Evolutionary conservation across 305 asterid genomes (phyloP).

Genomic region (Withania somnifera): DNA sequence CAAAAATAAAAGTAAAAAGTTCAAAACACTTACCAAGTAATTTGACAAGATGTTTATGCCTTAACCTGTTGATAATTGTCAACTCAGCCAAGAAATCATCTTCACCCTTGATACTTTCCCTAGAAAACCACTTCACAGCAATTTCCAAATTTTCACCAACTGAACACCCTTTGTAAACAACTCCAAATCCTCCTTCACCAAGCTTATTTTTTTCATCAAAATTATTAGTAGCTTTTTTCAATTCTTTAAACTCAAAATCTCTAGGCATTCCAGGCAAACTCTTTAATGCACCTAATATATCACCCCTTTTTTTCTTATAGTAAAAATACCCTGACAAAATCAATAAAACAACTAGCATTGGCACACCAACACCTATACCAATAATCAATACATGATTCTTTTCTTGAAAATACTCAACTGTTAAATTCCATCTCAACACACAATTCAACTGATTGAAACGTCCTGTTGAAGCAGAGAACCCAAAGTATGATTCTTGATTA

Average conservation of each 20-base stretch:
- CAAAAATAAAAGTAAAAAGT: background rate
- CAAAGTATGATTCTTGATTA: slow-evolving; percentile 15
- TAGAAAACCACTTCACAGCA: slow-evolving; percentile 24
- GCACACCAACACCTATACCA: slow-evolving; percentile 5
- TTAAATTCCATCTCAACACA: slow-evolving; percentile 22
- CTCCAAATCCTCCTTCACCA: slow-evolving; percentile 28
- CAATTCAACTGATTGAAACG: slow-evolving; percentile 5
- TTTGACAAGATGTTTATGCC: slow-evolving; percentile 27
- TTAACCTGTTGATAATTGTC: slow-evolving; percentile 22
- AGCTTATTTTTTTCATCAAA: slow-evolving; percentile 25
- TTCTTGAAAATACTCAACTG: slow-evolving; percentile 18
- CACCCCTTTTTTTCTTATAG: background rate
- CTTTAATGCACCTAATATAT: slow-evolving; percentile 9
- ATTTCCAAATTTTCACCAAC: slow-evolving; percentile 5
- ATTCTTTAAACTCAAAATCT: slow-evolving; percentile 13
- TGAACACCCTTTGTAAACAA: slow-evolving; percentile 17
- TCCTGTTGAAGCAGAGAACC: slow-evolving; percentile 26
- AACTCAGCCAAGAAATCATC: slow-evolving; percentile 27
- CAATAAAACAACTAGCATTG: background rate
- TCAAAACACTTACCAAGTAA: slow-evolving; percentile 13
- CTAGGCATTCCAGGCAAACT: slow-evolving; percentile 23
- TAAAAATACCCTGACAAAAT: background rate
- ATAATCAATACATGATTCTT: background rate
- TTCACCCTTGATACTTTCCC: slow-evolving; percentile 19
- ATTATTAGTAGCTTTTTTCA: slow-evolving; percentile 18